These are phyloP conservation scores for Pseudohalonectria lignicola DNA, from an alignment of 2,329 filamentous ascomycete genomes.

Conservation along the genomic window DNA sequence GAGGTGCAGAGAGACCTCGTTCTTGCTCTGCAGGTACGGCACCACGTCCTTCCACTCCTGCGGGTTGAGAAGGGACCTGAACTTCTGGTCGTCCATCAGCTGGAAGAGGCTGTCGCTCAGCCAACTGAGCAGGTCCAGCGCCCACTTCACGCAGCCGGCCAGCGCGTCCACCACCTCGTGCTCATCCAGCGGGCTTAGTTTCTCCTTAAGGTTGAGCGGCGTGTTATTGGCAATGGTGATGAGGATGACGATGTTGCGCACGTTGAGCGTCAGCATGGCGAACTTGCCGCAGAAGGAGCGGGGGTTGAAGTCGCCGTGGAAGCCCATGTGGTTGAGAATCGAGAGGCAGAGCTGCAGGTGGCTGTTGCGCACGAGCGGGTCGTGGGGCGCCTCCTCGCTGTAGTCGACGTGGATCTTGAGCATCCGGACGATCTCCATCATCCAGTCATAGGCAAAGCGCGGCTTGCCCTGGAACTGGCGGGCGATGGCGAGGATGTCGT, in stretches of 20 bases:
- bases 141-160: slow-evolving; percentile 69
- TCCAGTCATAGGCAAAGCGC: slow-evolving; percentile 49
- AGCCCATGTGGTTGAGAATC: slow-evolving; percentile 69
- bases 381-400: slow-evolving; percentile 60
- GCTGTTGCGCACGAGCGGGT: slow-evolving; percentile 62
- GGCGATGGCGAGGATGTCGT: slow-evolving; percentile 64
- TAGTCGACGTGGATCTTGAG: slow-evolving; percentile 72
- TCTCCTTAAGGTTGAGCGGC: slow-evolving; percentile 40
- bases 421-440: slow-evolving; percentile 56
- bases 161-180: slow-evolving; percentile 63
- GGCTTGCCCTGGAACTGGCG: slow-evolving; percentile 32
- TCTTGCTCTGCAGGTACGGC: slow-evolving; percentile 38
- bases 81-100: slow-evolving; percentile 39
- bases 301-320: slow-evolving; percentile 48
- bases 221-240: slow-evolving; percentile 52
- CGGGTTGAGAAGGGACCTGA: slow-evolving; percentile 36
- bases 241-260: slow-evolving; percentile 60
- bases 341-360: slow-evolving; percentile 67
- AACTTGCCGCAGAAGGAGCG: slow-evolving; percentile 63
- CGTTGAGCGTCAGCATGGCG: slow-evolving; percentile 62
- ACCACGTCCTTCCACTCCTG: slow-evolving; percentile 37
- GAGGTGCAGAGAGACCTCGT: slow-evolving; percentile 49
- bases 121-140: slow-evolving; percentile 58
- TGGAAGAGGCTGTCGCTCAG: slow-evolving; percentile 47
- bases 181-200: slow-evolving; percentile 51